These are phyloP conservation scores for Forsythia suspensa DNA, from an alignment of 257 asterid genomes.

Conservation along the genomic window DNA sequence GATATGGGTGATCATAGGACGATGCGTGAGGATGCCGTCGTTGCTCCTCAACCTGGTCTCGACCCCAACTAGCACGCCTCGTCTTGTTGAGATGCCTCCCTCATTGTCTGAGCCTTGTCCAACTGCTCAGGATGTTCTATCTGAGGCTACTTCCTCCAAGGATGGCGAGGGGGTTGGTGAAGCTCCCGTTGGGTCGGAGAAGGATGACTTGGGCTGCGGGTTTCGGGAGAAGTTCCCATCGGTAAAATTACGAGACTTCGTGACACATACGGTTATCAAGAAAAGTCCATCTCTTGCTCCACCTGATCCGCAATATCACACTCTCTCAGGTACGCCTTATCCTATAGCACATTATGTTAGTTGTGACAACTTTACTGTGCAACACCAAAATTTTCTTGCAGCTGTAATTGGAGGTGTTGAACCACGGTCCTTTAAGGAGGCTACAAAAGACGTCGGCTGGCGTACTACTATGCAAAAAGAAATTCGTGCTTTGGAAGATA, in stretches of 20 bases:
- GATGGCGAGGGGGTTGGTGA: too few species aligned
- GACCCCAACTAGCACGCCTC: too few species aligned
- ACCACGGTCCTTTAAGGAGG: not conserved
- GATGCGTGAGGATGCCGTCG: not conserved
- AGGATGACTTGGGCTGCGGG: too few species aligned
- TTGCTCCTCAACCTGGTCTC: too few species aligned
- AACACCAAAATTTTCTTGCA: slow-evolving; percentile 8
- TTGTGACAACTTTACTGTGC: slow-evolving; percentile 1
- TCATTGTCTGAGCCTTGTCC: too few species aligned
- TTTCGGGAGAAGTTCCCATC: not conserved
- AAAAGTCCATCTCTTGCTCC: not conserved
- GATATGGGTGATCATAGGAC: too few species aligned
- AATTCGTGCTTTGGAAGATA: slow-evolving; percentile 10
- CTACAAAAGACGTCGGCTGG: not conserved
- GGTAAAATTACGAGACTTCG: not conserved
- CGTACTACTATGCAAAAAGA: not conserved
- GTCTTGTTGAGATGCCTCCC: too few species aligned
- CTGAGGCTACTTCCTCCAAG: too few species aligned
- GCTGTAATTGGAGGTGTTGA: not conserved
- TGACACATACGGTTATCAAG: not conserved
- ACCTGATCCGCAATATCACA: not conserved
- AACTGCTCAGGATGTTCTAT: too few species aligned
- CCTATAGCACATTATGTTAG: slow-evolving; percentile 2
- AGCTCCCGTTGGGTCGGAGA: too few species aligned
- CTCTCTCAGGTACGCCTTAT: slow-evolving; percentile 5